A percentile compares a stretch with the other conserved stretches of the same genome.
Conservation (phyloP, 768 basidiomycete genomes). For the Bullera alba region DNA sequence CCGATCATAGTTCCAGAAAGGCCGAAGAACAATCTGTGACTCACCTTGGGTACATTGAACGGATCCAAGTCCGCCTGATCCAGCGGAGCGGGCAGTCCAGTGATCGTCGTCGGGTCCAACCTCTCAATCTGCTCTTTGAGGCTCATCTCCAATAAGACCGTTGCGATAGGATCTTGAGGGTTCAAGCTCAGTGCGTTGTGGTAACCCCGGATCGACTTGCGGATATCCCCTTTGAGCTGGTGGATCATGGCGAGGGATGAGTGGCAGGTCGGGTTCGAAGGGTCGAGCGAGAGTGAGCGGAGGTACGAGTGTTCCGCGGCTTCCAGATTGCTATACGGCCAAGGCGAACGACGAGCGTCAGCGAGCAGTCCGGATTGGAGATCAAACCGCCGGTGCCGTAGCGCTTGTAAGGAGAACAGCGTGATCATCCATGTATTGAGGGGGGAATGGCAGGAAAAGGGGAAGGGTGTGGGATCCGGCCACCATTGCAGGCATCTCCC, state of each 20-base stretch:
- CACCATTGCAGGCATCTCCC: too few species aligned
- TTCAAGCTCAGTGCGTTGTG: constrained; percentile 64
- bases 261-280: constrained; percentile 71
- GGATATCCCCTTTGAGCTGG: constrained; percentile 64
- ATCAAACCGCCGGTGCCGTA: not conserved
- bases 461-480: too few species aligned
- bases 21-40: too few species aligned
- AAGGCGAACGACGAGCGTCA: constrained; percentile 1
- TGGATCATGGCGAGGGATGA: constrained; percentile 84
- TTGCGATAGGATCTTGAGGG: constrained; percentile 42
- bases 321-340: constrained; percentile 41
- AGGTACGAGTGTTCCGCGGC: constrained; percentile 69
- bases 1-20: too few species aligned
- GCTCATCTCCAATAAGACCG: constrained; percentile 42
- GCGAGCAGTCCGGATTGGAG: not conserved
- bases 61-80: constrained; percentile 21
- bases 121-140: constrained; percentile 36
- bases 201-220: constrained; percentile 79
- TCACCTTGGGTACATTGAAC: constrained; percentile 26
- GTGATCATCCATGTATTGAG: too few species aligned
- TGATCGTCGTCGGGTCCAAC: constrained; percentile 26
- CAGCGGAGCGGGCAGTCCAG: constrained; percentile 29
- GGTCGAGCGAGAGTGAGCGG: constrained; percentile 76
- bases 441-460: too few species aligned
- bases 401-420: too few species aligned